Evolutionary conservation across 345 rosid species (phyloP), one percentile per base, ranked within the genome.

Genomic region (Pelargonium nanum): DNA sequence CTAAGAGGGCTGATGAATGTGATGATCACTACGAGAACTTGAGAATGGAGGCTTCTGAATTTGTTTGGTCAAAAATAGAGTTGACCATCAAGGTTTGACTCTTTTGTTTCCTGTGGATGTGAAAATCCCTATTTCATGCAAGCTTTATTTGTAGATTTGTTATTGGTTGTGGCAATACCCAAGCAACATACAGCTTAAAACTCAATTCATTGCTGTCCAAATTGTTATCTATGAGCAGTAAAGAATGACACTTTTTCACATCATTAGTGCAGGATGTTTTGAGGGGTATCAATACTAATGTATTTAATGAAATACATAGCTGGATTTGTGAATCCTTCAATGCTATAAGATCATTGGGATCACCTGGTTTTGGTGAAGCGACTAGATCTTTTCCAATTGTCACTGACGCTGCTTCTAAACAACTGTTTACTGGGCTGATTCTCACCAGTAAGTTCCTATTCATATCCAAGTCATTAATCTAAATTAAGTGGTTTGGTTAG

Each of bases 291-390:
- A 79, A 85, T 63, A 62, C 74, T 1, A 65, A 60, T 28, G 75
- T 77, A 25, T 89, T 85, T 72, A 69, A 59, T 60, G 82, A 84
- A 63, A 87, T 92, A 65, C 64, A 78, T 78, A 72, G 55, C 21
- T 92, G 97, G 99, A 77, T 87, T 72, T 60, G 59, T 20, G 82
- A 84, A 72, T 85, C 95, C 48, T 87, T 89, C 68, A 45, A 65
- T 51, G 68, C 74, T 24, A 74, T 81, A 59, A 44, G 61, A 68
- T 83, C 93, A 45, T 65, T 56, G 48, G 84, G 76, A 55, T 65
- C 65, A 19, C 66, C 75, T 22, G 66, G 56, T 2, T 77, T 75
- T 28, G 58, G 56, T 23, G 88, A 89, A 79, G 81, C 87, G 61
- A 75, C 85, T 26, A 77, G 65, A 20, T 69, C 88, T 64, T 82